Conservation (phyloP, 2,329 filamentous ascomycete species). For the Aureobasidium musti region DNA sequence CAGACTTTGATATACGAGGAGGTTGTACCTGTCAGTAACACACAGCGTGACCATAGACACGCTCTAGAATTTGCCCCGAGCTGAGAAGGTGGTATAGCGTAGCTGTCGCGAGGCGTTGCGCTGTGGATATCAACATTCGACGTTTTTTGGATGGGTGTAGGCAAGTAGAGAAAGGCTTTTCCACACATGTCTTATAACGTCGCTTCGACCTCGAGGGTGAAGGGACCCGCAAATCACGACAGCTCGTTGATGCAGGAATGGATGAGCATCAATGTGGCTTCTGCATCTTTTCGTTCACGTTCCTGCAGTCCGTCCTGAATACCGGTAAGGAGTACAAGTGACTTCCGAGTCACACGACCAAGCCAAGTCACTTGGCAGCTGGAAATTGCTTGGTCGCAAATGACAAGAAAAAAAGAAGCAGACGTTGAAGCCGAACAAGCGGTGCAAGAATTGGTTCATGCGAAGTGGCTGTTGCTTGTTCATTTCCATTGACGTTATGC, state of each 20-base stretch:
- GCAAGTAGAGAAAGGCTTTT: not conserved
- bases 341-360: slow-evolving; percentile 2
- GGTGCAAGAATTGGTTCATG: not conserved
- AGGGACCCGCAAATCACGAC: not conserved
- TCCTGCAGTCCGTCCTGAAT: not conserved
- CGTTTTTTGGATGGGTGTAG: not conserved
- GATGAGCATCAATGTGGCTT: not conserved
- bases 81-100: not conserved
- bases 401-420: not conserved
- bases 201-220: not conserved
- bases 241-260: not conserved
- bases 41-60: not conserved
- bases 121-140: not conserved
- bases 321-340: not conserved
- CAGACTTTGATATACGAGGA: too few relatives aligned
- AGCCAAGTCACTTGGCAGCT: slow-evolving; percentile 18
- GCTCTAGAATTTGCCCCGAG: not conserved
- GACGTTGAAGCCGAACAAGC: slow-evolving; percentile 1
- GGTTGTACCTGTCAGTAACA: not conserved
- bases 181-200: not conserved
- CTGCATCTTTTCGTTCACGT: not conserved
- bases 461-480: slow-evolving; percentile 18
- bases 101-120: not conserved
- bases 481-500: slow-evolving; percentile 1
- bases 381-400: slow-evolving; percentile 4